phyloP scores from a whole-genome alignment of 202 grass and related monocot genomes.

The Zizania palustris region DNA sequence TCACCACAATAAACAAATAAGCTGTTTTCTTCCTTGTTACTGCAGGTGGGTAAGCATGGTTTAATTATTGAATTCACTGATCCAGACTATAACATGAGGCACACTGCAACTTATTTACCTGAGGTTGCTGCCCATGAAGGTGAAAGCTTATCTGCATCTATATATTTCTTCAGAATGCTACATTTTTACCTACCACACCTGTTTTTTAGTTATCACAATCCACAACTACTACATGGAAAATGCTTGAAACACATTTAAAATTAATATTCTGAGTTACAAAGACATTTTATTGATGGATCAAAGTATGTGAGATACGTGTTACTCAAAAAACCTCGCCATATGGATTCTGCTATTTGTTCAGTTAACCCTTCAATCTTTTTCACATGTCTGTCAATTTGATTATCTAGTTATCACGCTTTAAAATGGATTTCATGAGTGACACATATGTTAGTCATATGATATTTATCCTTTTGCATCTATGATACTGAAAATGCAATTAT shows the following conservation, averaged over 20 bases:
- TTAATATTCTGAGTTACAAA: not conserved
- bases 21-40: not conserved
- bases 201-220: slow-evolving; percentile 8
- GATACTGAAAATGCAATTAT: slow-evolving; percentile 15
- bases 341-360: not conserved
- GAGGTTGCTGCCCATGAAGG: slow-evolving; percentile 99
- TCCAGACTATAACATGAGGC: slow-evolving; percentile 70
- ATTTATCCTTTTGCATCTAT: not conserved
- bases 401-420: not conserved
- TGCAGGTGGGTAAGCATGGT: slow-evolving; percentile 94
- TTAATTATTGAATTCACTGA: slow-evolving; percentile 97
- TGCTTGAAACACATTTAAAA: not conserved
- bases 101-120: slow-evolving; percentile 92
- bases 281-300: not conserved
- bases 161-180: not conserved
- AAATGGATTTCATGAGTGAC: not conserved
- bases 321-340: not conserved
- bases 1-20: not conserved
- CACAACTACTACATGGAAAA: not conserved
- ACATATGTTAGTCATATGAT: not conserved
- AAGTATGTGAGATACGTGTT: not conserved
- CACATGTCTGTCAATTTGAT: not conserved
- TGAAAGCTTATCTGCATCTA: slow-evolving; percentile 27
- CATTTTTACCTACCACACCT: not conserved
- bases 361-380: not conserved